Evolutionary conservation across 2,329 filamentous ascomycete genomes (phyloP), one percentile per base, ranked within the genome.

Genomic region (Aspergillus clavatus): DNA sequence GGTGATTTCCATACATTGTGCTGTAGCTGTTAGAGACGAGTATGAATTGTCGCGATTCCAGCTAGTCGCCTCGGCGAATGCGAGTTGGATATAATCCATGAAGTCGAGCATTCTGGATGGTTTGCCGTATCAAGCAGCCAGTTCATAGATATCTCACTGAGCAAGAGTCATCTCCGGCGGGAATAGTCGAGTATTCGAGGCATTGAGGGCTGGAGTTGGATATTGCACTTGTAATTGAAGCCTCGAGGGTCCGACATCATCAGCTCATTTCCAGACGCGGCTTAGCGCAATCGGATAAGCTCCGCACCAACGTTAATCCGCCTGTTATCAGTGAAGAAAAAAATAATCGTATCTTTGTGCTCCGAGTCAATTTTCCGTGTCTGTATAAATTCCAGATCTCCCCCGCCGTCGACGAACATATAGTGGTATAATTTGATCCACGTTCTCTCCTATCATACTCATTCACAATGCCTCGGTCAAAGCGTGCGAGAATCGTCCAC

Each of bases 21-120:
- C 82, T 3, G 89, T 94, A 46, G 85, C 83, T 57, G 89, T 95
- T 61, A 96, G 75, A 54, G 84, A 82, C 56, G 87, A 84, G 72
- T 96, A 96, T 49, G 87, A 93, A 70, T 95, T 95, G 74, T 96
- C 89, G 61, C 82, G 78, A 65, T 90, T 87, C 90, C 90, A 96
- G 66, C 85, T 80, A 37, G 89, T 90, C 45, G 86, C 84, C 65
- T 86, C 79, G 68, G 89, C 87, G 72, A 95, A 96, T 61, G 88
- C 87, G 72, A 86, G 80, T 72, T 95, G 89, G 74, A 96, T 85
- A 75, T 94, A 91, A 72, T 95, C 89, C 88, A 96, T 95, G 75
- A 95, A 96, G 72, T 90, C 86, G 73, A 93, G 83, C 90, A 96
- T 96, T 58, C 64, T 75, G 55, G 40, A 21, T 2, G 18, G 11